These are phyloP conservation scores for Pharus latifolius DNA, from an alignment of 176 grass and related monocot genomes.

Conservation along the genomic window DNA sequence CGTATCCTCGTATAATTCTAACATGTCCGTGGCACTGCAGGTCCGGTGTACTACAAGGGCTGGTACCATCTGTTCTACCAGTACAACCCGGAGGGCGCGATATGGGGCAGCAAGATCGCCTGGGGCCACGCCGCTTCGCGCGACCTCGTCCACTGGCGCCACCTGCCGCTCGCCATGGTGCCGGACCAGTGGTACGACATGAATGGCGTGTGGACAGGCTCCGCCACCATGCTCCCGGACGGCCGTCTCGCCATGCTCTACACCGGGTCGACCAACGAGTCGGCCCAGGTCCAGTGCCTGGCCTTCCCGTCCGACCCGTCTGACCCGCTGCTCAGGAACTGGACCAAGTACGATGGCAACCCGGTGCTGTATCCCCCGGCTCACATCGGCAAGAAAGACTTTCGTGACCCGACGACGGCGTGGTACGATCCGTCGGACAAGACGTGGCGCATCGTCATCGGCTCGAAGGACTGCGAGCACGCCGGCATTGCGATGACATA, in stretches of 20 bases:
- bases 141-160: constrained; percentile 69
- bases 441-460: constrained; percentile 53
- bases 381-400: constrained; percentile 32
- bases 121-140: constrained; percentile 67
- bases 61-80: constrained; percentile 99
- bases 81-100: constrained; percentile 63
- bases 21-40: constrained; percentile 24
- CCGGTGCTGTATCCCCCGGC: constrained; percentile 52
- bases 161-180: constrained; percentile 67
- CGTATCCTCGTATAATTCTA: too few relatives aligned
- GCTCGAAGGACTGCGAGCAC: constrained; percentile 53
- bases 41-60: constrained; percentile 60
- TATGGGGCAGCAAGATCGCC: constrained; percentile 89
- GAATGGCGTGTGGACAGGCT: constrained; percentile 84
- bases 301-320: constrained; percentile 42
- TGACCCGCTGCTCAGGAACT: constrained; percentile 56
- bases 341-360: constrained; percentile 65
- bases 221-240: constrained; percentile 54
- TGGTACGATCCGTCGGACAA: constrained; percentile 44
- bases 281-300: constrained; percentile 74
- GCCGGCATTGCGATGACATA: constrained; percentile 38
- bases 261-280: constrained; percentile 58
- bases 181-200: constrained; percentile 78
- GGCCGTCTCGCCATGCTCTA: constrained; percentile 70
- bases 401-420: constrained; percentile 74